Base-by-base conservation (phyloP, 129 eudicot genomes). In the Artemisia argyi region DNA sequence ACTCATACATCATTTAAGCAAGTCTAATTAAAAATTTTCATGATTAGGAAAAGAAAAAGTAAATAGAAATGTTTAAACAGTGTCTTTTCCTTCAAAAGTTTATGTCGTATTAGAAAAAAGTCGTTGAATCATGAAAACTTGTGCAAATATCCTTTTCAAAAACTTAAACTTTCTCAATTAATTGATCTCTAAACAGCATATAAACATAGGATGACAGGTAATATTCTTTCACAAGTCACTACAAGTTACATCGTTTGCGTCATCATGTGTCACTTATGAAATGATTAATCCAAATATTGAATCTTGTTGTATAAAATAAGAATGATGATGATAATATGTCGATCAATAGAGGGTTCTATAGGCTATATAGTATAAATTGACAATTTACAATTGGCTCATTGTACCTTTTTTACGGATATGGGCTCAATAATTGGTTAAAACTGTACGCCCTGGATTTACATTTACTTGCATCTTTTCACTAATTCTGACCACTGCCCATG, bases 71-170 rank as follows among this genome's bases (percentile, higher is more conserved):
- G 14, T 8, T 63, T 35, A 15, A 48, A 35, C 22, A 63, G 42
- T 63, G 50, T 63, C 24, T 13, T 35, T 63, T 48, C 68, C 68
- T 62, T 35, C 18, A 62, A 32, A 62, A n/a, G 19, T 30, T 13
- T 14, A 26, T 15, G 16, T 2, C 7, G 8, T 32, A 13, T 1
- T 28, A 62, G 3, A 35, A 15, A 63, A 32, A 35, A 32, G 16
- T 10, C 46, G 10, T 11, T 20, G 2, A 11, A 0, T 22, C 13
- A 13, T 26, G 3, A 14, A 60, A 32, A n/a, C 32, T 3, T 8
- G 62, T 57, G 18, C 1, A 44, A 16, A 44, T 17, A 17, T 15
- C 46, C 2, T 39, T 39, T 39, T 39, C 46, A 35, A 1, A 35
- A 1, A 35, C 42, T 35, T 7, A 39, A 39, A 6, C 42, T 35